Conservation (phyloP, 176 grass and related monocot species). For the Phyllostachys edulis region DNA sequence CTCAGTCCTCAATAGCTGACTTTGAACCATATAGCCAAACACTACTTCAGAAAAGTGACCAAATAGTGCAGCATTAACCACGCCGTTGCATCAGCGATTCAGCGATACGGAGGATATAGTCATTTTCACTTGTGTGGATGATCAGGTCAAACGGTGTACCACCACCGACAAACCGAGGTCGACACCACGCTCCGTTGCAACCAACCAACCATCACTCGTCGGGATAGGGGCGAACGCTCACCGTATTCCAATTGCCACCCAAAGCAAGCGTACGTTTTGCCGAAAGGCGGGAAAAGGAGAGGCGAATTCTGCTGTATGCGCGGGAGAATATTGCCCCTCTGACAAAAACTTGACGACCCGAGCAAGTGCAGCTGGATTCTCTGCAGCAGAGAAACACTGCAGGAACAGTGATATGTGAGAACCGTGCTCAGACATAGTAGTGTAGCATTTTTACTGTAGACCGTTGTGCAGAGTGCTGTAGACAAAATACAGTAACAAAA, state of each 20-base stretch:
- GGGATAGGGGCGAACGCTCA: background rate
- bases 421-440: no score
- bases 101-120: no score
- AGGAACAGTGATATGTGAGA: no score
- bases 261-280: background rate
- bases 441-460: no score
- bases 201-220: background rate
- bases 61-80: background rate
- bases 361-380: no score
- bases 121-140: background rate
- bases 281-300: background rate
- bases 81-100: background rate
- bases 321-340: background rate
- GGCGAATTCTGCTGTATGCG: no score
- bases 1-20: background rate
- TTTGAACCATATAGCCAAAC: background rate
- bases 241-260: background rate
- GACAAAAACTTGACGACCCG: no score
- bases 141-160: background rate
- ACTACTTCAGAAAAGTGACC: no score
- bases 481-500: no score
- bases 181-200: background rate
- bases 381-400: no score
- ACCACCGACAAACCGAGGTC: background rate
- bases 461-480: no score